These are phyloP conservation scores for Wickerhamomyces sp. DNA, from an alignment of 1,139 yeast genomes.

Conservation along the genomic window DNA sequence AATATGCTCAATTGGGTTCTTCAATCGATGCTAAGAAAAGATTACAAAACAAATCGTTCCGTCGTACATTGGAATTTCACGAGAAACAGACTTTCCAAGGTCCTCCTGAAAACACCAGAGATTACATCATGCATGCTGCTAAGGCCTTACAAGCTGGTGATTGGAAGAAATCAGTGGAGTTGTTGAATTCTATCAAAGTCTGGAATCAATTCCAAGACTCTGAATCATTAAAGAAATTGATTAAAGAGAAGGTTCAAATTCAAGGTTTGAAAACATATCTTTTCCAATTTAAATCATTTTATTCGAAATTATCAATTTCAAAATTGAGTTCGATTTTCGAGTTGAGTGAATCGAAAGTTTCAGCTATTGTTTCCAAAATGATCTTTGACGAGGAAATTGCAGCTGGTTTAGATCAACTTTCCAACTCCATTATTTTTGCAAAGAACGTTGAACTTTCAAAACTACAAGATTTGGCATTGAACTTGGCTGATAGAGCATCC, in stretches of 20 bases:
- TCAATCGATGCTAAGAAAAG: slow-evolving; percentile 53
- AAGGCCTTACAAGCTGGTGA: slow-evolving; percentile 85
- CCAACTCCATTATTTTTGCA: slow-evolving; percentile 52
- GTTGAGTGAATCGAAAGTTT: slow-evolving; percentile 50
- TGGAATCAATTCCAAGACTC: slow-evolving; percentile 82
- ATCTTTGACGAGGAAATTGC: slow-evolving; percentile 70
- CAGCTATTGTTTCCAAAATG: slow-evolving; percentile 66
- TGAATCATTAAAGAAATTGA: slow-evolving; percentile 60
- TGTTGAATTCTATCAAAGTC: slow-evolving; percentile 73
- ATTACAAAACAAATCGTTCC: slow-evolving; percentile 77
- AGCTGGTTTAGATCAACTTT: slow-evolving; percentile 59
- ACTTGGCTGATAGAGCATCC: slow-evolving; percentile 81
- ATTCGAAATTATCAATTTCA: slow-evolving; percentile 66
- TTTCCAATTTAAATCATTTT: slow-evolving; percentile 76
- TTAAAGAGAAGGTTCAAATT: slow-evolving; percentile 72
- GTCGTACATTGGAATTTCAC: slow-evolving; percentile 87
- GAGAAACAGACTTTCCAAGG: slow-evolving; percentile 96
- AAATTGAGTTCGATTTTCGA: slow-evolving; percentile 66
- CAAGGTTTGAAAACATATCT: slow-evolving; percentile 90
- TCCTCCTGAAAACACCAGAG: slow-evolving; percentile 96
- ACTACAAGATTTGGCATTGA: slow-evolving; percentile 84
- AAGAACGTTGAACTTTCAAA: slow-evolving; percentile 78
- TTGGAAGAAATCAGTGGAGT: slow-evolving; percentile 74
- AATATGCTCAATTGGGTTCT: slow-evolving; percentile 58
- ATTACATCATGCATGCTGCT: slow-evolving; percentile 90